Evolutionary conservation across 768 basidiomycete species (phyloP), one percentile per base, ranked within the genome.

Genomic region (Pleurotus salmoneostramineus): DNA sequence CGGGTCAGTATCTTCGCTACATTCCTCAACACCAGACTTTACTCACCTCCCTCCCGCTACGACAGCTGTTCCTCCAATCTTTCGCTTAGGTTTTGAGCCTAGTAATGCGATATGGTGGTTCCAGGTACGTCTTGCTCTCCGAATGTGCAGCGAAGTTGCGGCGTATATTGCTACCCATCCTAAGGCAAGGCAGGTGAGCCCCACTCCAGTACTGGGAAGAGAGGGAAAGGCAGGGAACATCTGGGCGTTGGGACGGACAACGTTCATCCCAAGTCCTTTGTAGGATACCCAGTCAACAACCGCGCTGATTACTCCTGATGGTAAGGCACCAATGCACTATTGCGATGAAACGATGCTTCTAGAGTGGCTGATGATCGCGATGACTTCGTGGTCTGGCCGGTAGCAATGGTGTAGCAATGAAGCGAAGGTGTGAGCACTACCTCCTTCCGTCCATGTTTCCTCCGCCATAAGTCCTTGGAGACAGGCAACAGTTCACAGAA

Each of bases 1-100:
- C 31, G 35, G 6, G 48, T 31, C 55, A 11, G 8, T 31, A 14
- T 27, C 21, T 27, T 27, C 7, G 17, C 15, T 46, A 46, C 11
- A n/a, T 3, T 11, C 11, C 32, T 12, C 14, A 17, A 27, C 21
- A 3, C 21, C 3, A 43, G 31, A 21, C 14, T 14, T 8, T 14
- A 32, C 61, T 21, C 47, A 65, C 68, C 68, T 67, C 50, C 68
- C 68, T n/a, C 68, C 67, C 49, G 63, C 64, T 32, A 69, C 59
- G 1, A 68, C 60, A 1, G 58, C 68, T 2, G 68, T 65, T 31
- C 62, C 33, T 36, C 15, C 37, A 2, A 52, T 4, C 33, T 52
- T 52, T 5, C 2, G 4, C 7, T 15, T 36, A 6, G 14, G 50
- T 15, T 32, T 21, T 15, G n/a, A 34, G 3, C 50, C 50, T 4